These are phyloP conservation scores for Solanum aculeatissimum DNA, from an alignment of 305 asterid species.

Conservation along the genomic window DNA sequence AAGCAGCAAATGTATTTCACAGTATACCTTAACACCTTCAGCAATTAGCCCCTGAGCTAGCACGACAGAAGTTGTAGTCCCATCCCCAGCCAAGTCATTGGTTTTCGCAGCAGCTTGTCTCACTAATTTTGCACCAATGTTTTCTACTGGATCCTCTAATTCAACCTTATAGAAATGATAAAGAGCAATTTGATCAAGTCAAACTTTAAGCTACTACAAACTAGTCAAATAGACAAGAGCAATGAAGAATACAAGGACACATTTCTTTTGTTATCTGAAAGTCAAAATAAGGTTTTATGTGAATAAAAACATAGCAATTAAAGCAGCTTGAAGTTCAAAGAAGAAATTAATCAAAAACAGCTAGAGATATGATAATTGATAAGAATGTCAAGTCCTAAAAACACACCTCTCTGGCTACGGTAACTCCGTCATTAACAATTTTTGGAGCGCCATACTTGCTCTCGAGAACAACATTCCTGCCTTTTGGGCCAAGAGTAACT, in stretches of 20 bases:
- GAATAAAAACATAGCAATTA: not conserved
- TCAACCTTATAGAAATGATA: conserved; percentile 48
- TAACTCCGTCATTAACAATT: conserved; percentile 93
- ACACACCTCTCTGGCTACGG: conserved; percentile 80
- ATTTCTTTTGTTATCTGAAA: not conserved
- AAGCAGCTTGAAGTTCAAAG: not conserved
- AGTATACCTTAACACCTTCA: conserved; percentile 87
- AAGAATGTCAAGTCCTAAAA: not conserved
- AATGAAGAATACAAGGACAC: not conserved
- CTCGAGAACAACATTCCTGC: conserved; percentile 92
- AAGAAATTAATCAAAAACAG: not conserved
- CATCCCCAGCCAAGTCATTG: conserved; percentile 98
- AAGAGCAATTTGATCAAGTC: not conserved
- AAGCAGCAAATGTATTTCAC: not conserved
- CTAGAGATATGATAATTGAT: not conserved
- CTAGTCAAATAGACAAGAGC: not conserved
- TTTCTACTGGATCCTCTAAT: conserved; percentile 95
- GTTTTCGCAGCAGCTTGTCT: conserved; percentile 99
- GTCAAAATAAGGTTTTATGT: not conserved
- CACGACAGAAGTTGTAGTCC: conserved; percentile 97
- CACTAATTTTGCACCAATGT: conserved; percentile 93
- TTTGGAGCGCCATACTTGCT: conserved; percentile 94
- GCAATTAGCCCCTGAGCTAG: conserved; percentile 94
- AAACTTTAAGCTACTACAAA: not conserved
- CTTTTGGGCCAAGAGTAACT: conserved; percentile 96